These are phyloP conservation scores for Ophiocordyceps polyrhachis-furcata DNA, from an alignment of 2,329 filamentous ascomycete genomes.

Conservation along the genomic window DNA sequence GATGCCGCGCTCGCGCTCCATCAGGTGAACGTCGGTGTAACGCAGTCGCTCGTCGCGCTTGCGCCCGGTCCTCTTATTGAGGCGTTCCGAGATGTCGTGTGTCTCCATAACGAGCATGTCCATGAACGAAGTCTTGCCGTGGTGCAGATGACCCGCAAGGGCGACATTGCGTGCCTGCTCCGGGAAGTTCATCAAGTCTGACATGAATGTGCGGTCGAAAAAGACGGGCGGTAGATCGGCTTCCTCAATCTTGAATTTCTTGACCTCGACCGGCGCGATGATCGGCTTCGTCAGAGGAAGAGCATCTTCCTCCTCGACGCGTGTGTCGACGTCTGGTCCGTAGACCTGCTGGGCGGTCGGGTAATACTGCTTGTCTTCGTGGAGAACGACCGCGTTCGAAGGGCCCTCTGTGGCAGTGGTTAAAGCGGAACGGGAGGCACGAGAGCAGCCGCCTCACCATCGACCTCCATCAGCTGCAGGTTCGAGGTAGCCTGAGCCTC, in stretches of 20 bases:
- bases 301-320: constrained; percentile 94
- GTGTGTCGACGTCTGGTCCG: constrained; percentile 79
- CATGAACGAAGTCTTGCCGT: constrained; percentile 96
- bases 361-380: constrained; percentile 99
- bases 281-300: constrained; percentile 86
- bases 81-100: constrained; percentile 62
- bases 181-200: constrained; percentile 88
- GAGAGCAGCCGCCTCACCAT: constrained; percentile 33
- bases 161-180: constrained; percentile 89
- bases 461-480: constrained; percentile 87
- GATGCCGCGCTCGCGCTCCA: constrained; percentile 76
- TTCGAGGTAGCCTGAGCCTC: constrained; percentile 46
- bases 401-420: constrained; percentile 41
- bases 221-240: constrained; percentile 73
- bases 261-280: constrained; percentile 78
- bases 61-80: constrained; percentile 66
- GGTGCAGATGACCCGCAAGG: constrained; percentile 80
- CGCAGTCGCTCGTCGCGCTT: constrained; percentile 76
- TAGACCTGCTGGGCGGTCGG: constrained; percentile 95
- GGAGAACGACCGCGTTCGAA: constrained; percentile 90
- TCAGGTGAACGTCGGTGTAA: constrained; percentile 81
- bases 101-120: constrained; percentile 96
- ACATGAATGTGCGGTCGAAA: constrained; percentile 83
- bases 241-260: constrained; percentile 92
- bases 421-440: neutral